Conservation (phyloP, 2,329 filamentous ascomycete genomes). For the Cadophora sp. region DNA sequence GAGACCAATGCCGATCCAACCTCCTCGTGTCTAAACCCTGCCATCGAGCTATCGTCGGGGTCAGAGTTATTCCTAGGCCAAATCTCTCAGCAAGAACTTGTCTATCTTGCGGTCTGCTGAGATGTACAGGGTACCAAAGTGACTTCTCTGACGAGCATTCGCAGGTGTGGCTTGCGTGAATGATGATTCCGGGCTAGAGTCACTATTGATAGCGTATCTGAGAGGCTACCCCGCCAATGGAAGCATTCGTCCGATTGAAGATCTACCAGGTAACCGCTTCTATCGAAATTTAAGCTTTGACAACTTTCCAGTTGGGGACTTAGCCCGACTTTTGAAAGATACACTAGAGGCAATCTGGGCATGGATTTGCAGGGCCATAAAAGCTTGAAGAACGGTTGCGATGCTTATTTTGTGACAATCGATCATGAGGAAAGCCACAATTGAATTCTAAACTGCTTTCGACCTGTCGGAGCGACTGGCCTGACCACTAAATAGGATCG, state of each 20-base stretch:
- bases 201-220: neutral
- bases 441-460: neutral
- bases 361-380: neutral
- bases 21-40: neutral
- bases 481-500: too few relatives aligned
- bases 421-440: neutral
- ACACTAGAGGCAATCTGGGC: slow-evolving; percentile 1
- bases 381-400: slow-evolving; percentile 2
- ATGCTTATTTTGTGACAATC: slow-evolving; percentile 6
- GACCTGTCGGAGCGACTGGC: too few relatives aligned
- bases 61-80: neutral
- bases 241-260: slow-evolving; percentile 4
- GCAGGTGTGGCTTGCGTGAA: neutral
- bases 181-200: neutral
- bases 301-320: slow-evolving; percentile 3
- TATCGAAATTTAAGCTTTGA: neutral
- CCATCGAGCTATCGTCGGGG: neutral
- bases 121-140: neutral
- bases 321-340: neutral
- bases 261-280: neutral
- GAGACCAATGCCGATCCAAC: neutral
- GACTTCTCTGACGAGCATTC: neutral
- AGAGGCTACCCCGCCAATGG: slow-evolving; percentile 13
- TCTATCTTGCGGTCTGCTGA: neutral
- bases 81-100: neutral